phyloP scores from a whole-genome alignment of 768 basidiomycete genomes.

The Jaapia argillacea region DNA sequence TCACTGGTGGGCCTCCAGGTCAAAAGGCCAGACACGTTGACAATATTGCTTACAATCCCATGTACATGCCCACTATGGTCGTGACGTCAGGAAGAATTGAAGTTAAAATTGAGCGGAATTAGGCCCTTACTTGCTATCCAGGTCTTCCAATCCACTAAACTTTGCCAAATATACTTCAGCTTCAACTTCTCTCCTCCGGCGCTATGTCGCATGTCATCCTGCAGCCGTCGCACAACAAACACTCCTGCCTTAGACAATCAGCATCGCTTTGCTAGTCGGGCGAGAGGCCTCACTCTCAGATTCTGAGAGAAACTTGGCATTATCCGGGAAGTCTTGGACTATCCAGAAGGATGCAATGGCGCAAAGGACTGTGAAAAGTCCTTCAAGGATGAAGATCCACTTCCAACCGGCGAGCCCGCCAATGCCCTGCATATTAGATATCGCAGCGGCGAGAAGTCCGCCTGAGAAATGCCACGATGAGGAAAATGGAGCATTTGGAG shows the following conservation, averaged over 20 bases:
- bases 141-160: constrained; percentile 63
- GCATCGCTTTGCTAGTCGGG: neutral
- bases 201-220: constrained; percentile 54
- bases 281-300: constrained; percentile 37
- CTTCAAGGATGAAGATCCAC: constrained; percentile 72
- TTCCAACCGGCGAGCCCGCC: constrained; percentile 56
- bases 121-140: constrained; percentile 50
- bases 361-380: constrained; percentile 53
- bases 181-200: constrained; percentile 50
- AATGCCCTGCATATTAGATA: constrained; percentile 61
- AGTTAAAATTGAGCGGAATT: neutral
- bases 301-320: constrained; percentile 57
- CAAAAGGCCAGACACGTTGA: neutral
- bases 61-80: constrained; percentile 51
- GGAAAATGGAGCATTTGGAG: neutral
- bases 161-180: constrained; percentile 46
- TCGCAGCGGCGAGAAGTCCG: constrained; percentile 56
- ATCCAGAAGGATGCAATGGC: constrained; percentile 59
- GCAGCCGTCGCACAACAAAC: constrained; percentile 54
- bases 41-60: constrained; percentile 45
- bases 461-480: no score
- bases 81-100: neutral
- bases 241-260: constrained; percentile 27
- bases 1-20: constrained; percentile 29
- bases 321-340: constrained; percentile 72